Base-by-base conservation (phyloP, 1,139 yeast species). In the Candida anutae region DNA sequence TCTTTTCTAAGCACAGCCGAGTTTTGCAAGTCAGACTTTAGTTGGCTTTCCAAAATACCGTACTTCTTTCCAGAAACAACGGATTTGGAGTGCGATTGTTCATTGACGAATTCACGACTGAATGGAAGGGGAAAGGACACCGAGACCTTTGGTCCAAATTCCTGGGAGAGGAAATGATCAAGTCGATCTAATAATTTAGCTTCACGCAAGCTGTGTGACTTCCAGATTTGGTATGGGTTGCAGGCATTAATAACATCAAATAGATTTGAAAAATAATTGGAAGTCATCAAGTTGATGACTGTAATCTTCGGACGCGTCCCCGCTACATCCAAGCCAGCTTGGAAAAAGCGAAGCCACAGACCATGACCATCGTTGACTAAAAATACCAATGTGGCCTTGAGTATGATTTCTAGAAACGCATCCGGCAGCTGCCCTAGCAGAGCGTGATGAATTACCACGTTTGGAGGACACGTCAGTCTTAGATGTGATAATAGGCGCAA, bases 211-310 rank as follows among this genome's bases (percentile, higher is more conserved):
- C 65, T 54, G 2, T 64, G 43, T 2, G 66, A 46, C 33, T 62
- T 64, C 66, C 69, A 62, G 21, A 59, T 54, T 35, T 62, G 69
- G 31, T 48, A 50, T 0, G 71, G 71, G 23, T 46, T 50, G 20
- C 55, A 37, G 18, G 34, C 36, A 35, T 52, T 53, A 22, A 62
- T 58, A 18, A 63, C 42, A 9, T 62, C 67, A 35, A 62, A 55
- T 23, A 64, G 46, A 34, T 60, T 62, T 18, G 52, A 42, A 31
- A 64, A 64, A 38, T 62, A 64, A 37, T 63, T 63, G 19, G 54
- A 56, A 1, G 66, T 56, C 41, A 62, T 54, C 46, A 63, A 43
- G 37, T 64, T 64, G 27, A 64, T 54, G n/a, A 63, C 47, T 2
- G 63, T 54, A 16, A 62, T 33, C 33, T 57, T 56, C 1, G 63